Conservation (phyloP, 805 yeast species). For the Candida caryicola region DNA sequence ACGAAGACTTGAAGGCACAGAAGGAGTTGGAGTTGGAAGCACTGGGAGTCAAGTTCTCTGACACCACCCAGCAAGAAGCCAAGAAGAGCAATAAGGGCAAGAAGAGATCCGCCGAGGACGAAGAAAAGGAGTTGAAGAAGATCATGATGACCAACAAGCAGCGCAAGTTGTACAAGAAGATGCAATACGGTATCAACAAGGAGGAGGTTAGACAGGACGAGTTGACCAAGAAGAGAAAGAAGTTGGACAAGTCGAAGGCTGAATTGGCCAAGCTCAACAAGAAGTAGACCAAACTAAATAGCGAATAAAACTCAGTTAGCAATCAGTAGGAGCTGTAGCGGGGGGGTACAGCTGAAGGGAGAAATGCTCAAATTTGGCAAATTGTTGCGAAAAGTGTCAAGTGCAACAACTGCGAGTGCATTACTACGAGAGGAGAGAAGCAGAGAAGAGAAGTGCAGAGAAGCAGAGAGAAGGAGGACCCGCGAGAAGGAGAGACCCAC, state of each 20-base stretch:
- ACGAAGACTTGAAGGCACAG: conserved; percentile 71
- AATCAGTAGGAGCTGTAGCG: too few species aligned
- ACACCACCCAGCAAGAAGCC: conserved; percentile 31
- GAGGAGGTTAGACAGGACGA: conserved; percentile 73
- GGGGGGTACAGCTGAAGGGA: too few species aligned
- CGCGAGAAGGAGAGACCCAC: too few species aligned
- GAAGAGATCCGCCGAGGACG: conserved; percentile 56
- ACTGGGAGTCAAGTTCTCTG: conserved; percentile 77
- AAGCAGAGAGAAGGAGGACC: too few species aligned
- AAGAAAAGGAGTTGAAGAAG: conserved; percentile 88
- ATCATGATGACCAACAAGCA: conserved; percentile 98
- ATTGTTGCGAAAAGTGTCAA: background rate
- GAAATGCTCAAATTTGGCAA: too few species aligned
- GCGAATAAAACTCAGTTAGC: too few species aligned
- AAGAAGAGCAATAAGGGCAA: conserved; percentile 35
- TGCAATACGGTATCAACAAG: conserved; percentile 87
- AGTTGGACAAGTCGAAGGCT: conserved; percentile 61
- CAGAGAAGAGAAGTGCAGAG: too few species aligned
- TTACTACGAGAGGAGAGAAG: too few species aligned
- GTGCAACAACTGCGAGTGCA: too few species aligned
- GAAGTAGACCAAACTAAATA: conserved; percentile 4
- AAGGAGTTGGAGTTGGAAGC: conserved; percentile 78
- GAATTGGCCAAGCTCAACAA: conserved; percentile 27
- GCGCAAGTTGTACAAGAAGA: conserved; percentile 88
- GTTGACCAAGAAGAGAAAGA: conserved; percentile 65